phyloP scores from a whole-genome alignment of 1,284 basidiomycete genomes.

The Fistulina hepatica region DNA sequence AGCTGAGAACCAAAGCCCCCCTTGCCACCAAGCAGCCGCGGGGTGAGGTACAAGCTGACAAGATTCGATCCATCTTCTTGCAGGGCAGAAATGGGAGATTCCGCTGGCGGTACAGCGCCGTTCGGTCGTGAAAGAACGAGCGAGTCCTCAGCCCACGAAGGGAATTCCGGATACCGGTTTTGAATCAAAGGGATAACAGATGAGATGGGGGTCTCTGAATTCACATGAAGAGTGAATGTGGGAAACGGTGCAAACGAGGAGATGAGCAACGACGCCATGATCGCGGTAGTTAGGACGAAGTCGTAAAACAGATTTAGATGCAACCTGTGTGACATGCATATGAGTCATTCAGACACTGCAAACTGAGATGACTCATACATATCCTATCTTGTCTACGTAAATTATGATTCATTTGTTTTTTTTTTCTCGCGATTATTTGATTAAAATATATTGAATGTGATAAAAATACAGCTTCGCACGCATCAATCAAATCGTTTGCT shows the following conservation, averaged over 20 bases:
- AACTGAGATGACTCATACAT: too few relatives aligned
- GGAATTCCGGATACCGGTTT: slow-evolving; percentile 47
- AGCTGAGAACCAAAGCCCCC: slow-evolving; percentile 97
- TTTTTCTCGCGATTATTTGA: too few relatives aligned
- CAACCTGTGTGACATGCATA: too few relatives aligned
- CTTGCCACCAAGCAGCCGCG: slow-evolving; percentile 80
- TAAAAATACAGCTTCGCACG: too few relatives aligned
- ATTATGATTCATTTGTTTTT: too few relatives aligned
- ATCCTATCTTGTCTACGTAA: too few relatives aligned
- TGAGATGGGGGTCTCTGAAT: slow-evolving; percentile 37
- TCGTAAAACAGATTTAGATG: too few relatives aligned
- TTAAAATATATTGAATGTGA: too few relatives aligned
- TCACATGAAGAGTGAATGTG: slow-evolving; percentile 52
- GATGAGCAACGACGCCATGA: slow-evolving; percentile 31
- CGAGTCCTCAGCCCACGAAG: slow-evolving; percentile 22
- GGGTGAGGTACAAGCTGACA: slow-evolving; percentile 54
- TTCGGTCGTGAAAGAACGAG: slow-evolving; percentile 43
- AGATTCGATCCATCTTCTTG: slow-evolving; percentile 29
- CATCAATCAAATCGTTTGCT: too few relatives aligned
- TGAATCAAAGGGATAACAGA: slow-evolving; percentile 43
- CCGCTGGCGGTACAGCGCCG: slow-evolving; percentile 33
- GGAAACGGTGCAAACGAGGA: slow-evolving; percentile 70
- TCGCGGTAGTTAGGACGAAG: neutral
- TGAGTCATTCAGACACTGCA: too few relatives aligned
- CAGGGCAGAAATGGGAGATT: slow-evolving; percentile 36